Evolutionary conservation across 345 rosid species (phyloP).

Genomic region (Lepidium aucheri): DNA sequence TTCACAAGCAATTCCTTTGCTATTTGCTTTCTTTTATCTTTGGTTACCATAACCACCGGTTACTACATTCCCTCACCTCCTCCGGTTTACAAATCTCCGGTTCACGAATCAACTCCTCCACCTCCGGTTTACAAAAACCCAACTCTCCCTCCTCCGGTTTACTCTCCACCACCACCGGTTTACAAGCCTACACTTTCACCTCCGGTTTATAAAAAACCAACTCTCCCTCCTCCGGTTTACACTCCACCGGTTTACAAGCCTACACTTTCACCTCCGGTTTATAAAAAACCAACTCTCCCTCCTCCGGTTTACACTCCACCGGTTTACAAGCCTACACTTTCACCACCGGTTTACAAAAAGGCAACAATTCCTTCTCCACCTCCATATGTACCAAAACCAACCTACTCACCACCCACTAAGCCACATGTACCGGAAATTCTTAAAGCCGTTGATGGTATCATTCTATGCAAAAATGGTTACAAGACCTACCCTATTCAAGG

Average conservation of each 20-base stretch:
- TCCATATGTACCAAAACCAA: slow-evolving; percentile 19
- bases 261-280: background rate
- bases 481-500: slow-evolving; percentile 43
- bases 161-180: background rate
- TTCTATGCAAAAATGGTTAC: slow-evolving; percentile 41
- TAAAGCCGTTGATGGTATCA: slow-evolving; percentile 39
- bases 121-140: slow-evolving; percentile 19
- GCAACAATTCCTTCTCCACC: slow-evolving; percentile 13
- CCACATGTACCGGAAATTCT: slow-evolving; percentile 20
- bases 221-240: slow-evolving; percentile 4
- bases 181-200: background rate
- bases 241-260: slow-evolving; percentile 7
- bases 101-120: background rate
- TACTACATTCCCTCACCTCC: slow-evolving; percentile 26
- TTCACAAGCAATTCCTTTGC: slow-evolving; percentile 7
- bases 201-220: background rate
- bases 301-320: slow-evolving; percentile 18
- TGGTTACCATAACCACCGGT: slow-evolving; percentile 20
- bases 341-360: slow-evolving; percentile 19
- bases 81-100: slow-evolving; percentile 12
- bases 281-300: background rate
- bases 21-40: slow-evolving; percentile 11
- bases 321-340: background rate
- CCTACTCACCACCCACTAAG: slow-evolving; percentile 16
- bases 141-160: slow-evolving; percentile 4